Conservation (phyloP, 2,329 filamentous ascomycete genomes). For the Fusarium multiceps region DNA sequence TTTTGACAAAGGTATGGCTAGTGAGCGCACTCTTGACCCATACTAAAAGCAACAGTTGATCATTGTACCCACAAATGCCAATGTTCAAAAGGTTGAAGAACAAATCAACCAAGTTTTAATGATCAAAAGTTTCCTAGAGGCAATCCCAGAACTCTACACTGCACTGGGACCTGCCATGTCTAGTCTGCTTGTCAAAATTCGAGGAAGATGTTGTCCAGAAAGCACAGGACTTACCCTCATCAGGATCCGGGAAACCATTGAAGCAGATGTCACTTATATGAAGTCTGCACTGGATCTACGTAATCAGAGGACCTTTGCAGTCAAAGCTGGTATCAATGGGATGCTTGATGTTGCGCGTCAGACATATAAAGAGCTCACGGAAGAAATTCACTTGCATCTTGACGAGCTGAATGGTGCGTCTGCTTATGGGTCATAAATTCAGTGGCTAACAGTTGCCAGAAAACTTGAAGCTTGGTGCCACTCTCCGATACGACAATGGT, state of each 20-base stretch:
- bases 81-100: slow-evolving; percentile 78
- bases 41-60: slow-evolving; percentile 68
- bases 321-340: slow-evolving; percentile 85
- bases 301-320: slow-evolving; percentile 90
- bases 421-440: not conserved
- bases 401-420: slow-evolving; percentile 71
- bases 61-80: slow-evolving; percentile 73
- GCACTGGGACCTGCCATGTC: slow-evolving; percentile 74
- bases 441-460: slow-evolving; percentile 52
- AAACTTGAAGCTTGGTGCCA: slow-evolving; percentile 67
- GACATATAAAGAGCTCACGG: slow-evolving; percentile 88
- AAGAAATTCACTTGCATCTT: slow-evolving; percentile 79
- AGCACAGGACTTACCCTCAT: slow-evolving; percentile 70
- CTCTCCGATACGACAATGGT: slow-evolving; percentile 79
- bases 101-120: slow-evolving; percentile 88
- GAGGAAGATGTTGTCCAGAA: slow-evolving; percentile 74
- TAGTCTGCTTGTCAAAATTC: slow-evolving; percentile 73
- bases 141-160: slow-evolving; percentile 74
- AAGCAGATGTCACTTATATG: slow-evolving; percentile 83
- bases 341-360: slow-evolving; percentile 89
- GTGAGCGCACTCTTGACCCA: fast-evolving
- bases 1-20: slow-evolving; percentile 74
- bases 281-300: slow-evolving; percentile 84
- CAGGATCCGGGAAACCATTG: slow-evolving; percentile 77
- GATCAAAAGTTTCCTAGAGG: slow-evolving; percentile 82